Percentiles rank a stretch among this genome's conserved stretches.
phyloP scores from a whole-genome alignment of 495 filamentous ascomycete species.

The Neurospora sp. region DNA sequence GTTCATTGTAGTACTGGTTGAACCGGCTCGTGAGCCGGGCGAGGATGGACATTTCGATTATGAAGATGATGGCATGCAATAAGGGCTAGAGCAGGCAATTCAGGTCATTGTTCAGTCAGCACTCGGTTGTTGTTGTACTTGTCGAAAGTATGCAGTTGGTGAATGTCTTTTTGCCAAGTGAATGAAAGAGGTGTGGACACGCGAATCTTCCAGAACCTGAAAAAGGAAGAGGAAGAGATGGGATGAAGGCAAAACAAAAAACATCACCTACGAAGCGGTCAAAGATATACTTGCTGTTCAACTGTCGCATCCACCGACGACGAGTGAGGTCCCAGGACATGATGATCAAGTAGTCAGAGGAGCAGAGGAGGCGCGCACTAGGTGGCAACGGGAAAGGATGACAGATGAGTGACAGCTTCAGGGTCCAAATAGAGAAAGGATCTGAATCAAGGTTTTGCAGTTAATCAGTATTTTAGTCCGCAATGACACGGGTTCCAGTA shows the following conservation, averaged over 20 bases:
- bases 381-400: background rate
- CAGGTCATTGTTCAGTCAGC: constrained; percentile 14
- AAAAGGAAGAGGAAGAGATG: constrained; percentile 2
- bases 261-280: constrained; percentile 60
- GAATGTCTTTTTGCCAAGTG: background rate
- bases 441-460: background rate
- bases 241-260: constrained; percentile 8
- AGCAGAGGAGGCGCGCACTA: background rate
- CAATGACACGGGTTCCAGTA: background rate
- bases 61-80: constrained; percentile 72
- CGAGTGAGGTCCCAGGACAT: constrained; percentile 50
- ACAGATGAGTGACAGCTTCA: background rate
- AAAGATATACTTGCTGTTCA: constrained; percentile 72
- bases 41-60: constrained; percentile 80
- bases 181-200: background rate
- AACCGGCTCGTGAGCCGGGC: constrained; percentile 76
- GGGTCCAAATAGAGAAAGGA: background rate
- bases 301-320: constrained; percentile 51
- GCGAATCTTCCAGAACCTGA: constrained; percentile 1
- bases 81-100: too few species aligned
- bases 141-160: background rate
- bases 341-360: constrained; percentile 3
- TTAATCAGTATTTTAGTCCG: background rate
- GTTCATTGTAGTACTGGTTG: constrained; percentile 82
- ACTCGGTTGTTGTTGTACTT: background rate